Conservation (phyloP, 108 stramenopile species). For the Discostella pseudostelligera region DNA sequence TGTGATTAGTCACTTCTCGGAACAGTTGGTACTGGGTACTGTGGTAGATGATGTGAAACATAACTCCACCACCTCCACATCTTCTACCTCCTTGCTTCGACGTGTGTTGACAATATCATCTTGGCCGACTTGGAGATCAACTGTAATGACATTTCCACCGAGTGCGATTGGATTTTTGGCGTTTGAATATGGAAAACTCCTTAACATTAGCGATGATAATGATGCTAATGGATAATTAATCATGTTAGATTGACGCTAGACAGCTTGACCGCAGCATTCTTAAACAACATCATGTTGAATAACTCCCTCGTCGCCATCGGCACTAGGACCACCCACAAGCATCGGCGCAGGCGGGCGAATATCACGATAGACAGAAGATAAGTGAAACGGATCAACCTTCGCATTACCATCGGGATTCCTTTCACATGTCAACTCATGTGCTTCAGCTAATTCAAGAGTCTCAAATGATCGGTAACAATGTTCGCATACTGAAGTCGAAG, state of each 20-base stretch:
- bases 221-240: too few species aligned
- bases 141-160: conserved; percentile 54
- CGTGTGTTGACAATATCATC: conserved; percentile 7
- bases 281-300: neutral
- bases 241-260: too few species aligned
- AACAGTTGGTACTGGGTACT: conserved; percentile 37
- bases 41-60: neutral
- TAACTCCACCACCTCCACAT: neutral
- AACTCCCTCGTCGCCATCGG: too few species aligned
- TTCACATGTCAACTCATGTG: conserved; percentile 46
- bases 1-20: conserved; percentile 54
- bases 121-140: conserved; percentile 44
- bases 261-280: neutral
- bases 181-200: conserved; percentile 71
- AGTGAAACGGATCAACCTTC: conserved; percentile 42
- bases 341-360: conserved; percentile 48
- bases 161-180: conserved; percentile 72
- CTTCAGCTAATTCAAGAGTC: conserved; percentile 33
- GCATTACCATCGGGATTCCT: conserved; percentile 45
- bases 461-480: conserved; percentile 53
- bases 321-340: neutral
- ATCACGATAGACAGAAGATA: conserved; percentile 56
- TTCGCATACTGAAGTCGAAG: conserved; percentile 43
- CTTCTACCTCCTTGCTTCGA: conserved; percentile 4
- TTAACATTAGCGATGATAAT: conserved; percentile 10